Base-by-base conservation (phyloP, 345 rosid genomes). In the Hirschfeldia incana region DNA sequence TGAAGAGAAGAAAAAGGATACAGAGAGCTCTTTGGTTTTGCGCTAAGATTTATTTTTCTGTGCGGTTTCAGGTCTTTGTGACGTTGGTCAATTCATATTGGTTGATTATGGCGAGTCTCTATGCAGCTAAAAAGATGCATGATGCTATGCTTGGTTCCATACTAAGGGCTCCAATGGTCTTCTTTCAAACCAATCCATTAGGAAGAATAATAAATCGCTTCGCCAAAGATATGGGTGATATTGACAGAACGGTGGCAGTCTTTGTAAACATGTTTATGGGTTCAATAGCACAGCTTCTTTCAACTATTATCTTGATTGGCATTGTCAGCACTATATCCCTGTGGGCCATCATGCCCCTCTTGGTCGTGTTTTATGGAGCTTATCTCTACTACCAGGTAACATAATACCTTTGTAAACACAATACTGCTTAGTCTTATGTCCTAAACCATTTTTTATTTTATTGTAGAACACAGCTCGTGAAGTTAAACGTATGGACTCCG, bases 311-410 rank as follows among this genome's bases (percentile, higher is more conserved):
- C 65, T 87, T 95, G 85, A 93, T 95, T 64, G 99, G 99, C 71
- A 83, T 95, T 84, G 97, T 95, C 70, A 95, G 99, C 92, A 93
- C 98, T 61, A 86, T 93, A 89, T 95, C 99, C 63, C 79, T 95
- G 81, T 95, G 99, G 99, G 92, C 98, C 82, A 91, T 95, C 80
- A 80, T 93, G 97, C 99, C 99, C 9, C 93, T 95, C 72, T 81
- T 95, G 93, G 88, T 90, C 60, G 83, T 91, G 78, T 95, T 95
- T 87, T 93, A 93, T 84, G 89, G 87, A 33, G 91, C 97, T 33
- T 95, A 95, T 83, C 86, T 95, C 27, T 95, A 95, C 81, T 95
- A 91, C 83, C 99, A 95, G 99, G 98, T 91, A 80, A 74, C 59
- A 28, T 37, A 79, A 70, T 21, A 21, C 44, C 32, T 29, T 73